Base-by-base conservation (phyloP, 2,329 filamentous ascomycete genomes). In the Diaporthe aspalathi region DNA sequence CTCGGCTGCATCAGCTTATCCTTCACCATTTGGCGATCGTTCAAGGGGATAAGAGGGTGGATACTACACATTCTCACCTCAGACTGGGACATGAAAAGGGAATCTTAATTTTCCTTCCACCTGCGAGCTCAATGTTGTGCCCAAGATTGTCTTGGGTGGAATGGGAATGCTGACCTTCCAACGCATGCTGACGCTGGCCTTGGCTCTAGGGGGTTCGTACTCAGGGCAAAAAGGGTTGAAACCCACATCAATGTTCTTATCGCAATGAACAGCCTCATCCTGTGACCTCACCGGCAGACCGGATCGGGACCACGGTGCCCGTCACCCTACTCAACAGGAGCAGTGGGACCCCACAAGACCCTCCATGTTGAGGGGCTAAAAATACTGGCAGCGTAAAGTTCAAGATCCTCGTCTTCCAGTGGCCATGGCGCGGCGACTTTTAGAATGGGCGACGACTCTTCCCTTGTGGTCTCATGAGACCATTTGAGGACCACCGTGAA, bases 381-480 rank as follows among this genome's bases (percentile, higher is more conserved):
- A 32, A 40, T 43, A 54, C 29, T 68, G 29, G 29, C 32, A 68
- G 29, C 5, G 5, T 32, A 32, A 8, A 5, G 5, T 32, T 32
- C 32, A 5, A 32, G 8, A 32, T 72, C 29, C 75, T 70, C 29
- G 75, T 68, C 20, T 53, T 70, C 4, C 71, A 57, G 43, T 69
- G 54, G 5, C 56, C 53, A 57, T 20, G 20, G 29, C 17, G 8
- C 29, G 32, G 11, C n/a, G n/a, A n/a, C 29, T 29, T 12, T 47
- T 29, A n/a, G 35, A 73, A 53, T 17, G 43, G 47, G 50, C 67
- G 72, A 75, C 70, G 47, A 69, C 70, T 57, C 73, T 60, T 67
- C 62, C 27, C 27, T 40, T 56, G 68, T 69, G 8, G 74, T 74
- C 24, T 49, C 22, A 8, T 68, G 67, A 75, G 75, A 56, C 72